A percentile compares a stretch with the other conserved stretches of the same genome.
Conservation (phyloP, 345 rosid species). For the Zanthoxylum bungeanum region DNA sequence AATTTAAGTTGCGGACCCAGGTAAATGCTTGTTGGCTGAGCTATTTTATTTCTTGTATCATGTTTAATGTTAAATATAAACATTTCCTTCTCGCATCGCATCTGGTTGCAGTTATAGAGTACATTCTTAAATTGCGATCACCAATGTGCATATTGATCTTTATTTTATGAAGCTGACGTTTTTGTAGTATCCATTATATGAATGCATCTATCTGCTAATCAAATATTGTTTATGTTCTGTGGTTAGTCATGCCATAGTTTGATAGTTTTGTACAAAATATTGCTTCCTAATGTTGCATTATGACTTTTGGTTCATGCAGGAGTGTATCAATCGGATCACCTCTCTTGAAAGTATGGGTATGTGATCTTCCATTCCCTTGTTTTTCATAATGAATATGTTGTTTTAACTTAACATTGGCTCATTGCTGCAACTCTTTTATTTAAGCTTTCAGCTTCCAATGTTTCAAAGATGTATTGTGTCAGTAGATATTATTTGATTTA, state of each 20-base stretch:
- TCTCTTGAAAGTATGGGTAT: slow-evolving; percentile 88
- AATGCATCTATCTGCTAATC: not conserved
- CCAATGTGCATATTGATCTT: not conserved
- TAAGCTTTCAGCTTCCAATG: not conserved
- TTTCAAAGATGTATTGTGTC: not conserved
- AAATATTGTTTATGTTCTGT: not conserved
- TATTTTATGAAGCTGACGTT: not conserved
- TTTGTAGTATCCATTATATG: not conserved
- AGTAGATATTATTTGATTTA: not conserved
- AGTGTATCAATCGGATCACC: slow-evolving; percentile 88
- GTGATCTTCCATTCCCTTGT: slow-evolving; percentile 10
- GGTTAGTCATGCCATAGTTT: not conserved
- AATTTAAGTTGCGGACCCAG: slow-evolving; percentile 88
- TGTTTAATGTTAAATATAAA: not conserved
- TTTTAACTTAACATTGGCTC: not conserved
- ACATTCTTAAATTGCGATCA: not conserved
- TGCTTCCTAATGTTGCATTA: not conserved
- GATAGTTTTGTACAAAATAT: not conserved
- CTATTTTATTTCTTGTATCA: not conserved
- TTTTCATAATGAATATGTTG: not conserved
- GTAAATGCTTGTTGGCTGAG: slow-evolving; percentile 26
- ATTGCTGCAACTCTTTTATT: not conserved
- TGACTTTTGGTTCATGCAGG: slow-evolving; percentile 46
- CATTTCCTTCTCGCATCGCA: not conserved
- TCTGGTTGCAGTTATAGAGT: not conserved